These are phyloP conservation scores for Ilyonectria mors-panacis DNA, from an alignment of 2,329 filamentous ascomycete species.

Conservation along the genomic window DNA sequence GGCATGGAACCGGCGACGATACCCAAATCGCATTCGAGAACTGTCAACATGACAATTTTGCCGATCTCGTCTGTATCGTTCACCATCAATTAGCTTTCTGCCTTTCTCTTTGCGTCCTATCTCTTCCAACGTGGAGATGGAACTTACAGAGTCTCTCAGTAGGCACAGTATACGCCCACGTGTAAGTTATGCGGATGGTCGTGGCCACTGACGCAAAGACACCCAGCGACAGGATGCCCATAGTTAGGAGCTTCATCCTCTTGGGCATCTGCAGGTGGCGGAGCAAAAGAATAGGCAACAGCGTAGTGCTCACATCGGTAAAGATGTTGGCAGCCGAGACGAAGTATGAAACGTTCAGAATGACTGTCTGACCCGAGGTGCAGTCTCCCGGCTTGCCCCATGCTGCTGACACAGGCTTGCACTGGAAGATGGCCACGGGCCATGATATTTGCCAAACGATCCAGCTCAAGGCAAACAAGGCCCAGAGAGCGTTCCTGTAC, in stretches of 20 bases:
- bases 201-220: conserved; percentile 38
- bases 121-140: neutral
- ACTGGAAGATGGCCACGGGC: conserved; percentile 42
- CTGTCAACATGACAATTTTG: conserved; percentile 43
- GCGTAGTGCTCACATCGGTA: conserved; percentile 30
- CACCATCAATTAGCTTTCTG: neutral
- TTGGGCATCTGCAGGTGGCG: conserved; percentile 34
- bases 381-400: conserved; percentile 37
- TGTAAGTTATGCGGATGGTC: conserved; percentile 38
- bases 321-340: conserved; percentile 38
- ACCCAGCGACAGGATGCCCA: conserved; percentile 33
- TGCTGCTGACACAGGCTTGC: conserved; percentile 38
- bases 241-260: conserved; percentile 33
- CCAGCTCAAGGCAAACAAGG: conserved; percentile 32
- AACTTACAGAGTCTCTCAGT: conserved; percentile 25
- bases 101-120: neutral
- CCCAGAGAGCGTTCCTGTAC: conserved; percentile 22
- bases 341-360: conserved; percentile 35
- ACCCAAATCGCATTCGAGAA: conserved; percentile 45
- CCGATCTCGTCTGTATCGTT: conserved; percentile 33
- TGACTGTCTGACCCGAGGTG: conserved; percentile 31
- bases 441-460: conserved; percentile 38
- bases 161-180: conserved; percentile 34
- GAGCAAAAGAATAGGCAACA: conserved; percentile 33
- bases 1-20: conserved; percentile 46